A percentile compares a stretch with the other conserved stretches of the same genome.
These are phyloP conservation scores for Xylaria sp. DNA, from an alignment of 2,329 filamentous ascomycete species.

Conservation along the genomic window DNA sequence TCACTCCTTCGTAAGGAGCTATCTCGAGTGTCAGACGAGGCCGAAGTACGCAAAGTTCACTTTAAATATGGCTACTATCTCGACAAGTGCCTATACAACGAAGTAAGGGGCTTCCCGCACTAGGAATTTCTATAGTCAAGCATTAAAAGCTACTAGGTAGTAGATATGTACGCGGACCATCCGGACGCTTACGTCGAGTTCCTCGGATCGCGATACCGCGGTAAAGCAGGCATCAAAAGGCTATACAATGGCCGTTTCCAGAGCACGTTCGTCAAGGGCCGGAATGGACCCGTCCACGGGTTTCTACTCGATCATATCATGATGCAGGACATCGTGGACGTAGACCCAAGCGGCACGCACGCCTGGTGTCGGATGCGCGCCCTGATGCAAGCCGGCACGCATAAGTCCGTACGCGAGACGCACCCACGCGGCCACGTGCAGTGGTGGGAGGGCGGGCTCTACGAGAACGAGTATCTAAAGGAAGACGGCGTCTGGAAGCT, in stretches of 20 bases:
- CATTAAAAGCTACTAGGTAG: slow-evolving; percentile 49
- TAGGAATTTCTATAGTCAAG: background rate
- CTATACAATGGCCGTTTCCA: slow-evolving; percentile 65
- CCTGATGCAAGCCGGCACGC: slow-evolving; percentile 62
- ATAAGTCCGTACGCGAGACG: slow-evolving; percentile 59
- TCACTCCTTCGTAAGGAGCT: slow-evolving; percentile 50
- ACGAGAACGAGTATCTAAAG: slow-evolving; percentile 69
- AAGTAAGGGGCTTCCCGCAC: slow-evolving; percentile 50
- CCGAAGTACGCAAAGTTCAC: slow-evolving; percentile 64
- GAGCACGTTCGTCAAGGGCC: slow-evolving; percentile 60
- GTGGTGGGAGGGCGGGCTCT: slow-evolving; percentile 68
- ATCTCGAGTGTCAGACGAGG: slow-evolving; percentile 57
- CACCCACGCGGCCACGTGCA: slow-evolving; percentile 64
- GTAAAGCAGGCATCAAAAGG: slow-evolving; percentile 61
- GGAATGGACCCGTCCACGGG: slow-evolving; percentile 65
- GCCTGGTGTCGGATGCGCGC: slow-evolving; percentile 64
- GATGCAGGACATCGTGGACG: slow-evolving; percentile 66
- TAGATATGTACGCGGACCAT: slow-evolving; percentile 62
- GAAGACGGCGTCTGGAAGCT: slow-evolving; percentile 65
- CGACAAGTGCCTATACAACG: slow-evolving; percentile 67
- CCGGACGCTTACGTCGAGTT: slow-evolving; percentile 66
- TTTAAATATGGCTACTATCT: slow-evolving; percentile 69
- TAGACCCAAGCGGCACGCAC: slow-evolving; percentile 57
- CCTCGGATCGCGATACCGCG: slow-evolving; percentile 63
- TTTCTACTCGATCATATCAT: slow-evolving; percentile 67